Evolutionary conservation across 768 basidiomycete species (phyloP).

Genomic region (Hydnomerulius pinastri): DNA sequence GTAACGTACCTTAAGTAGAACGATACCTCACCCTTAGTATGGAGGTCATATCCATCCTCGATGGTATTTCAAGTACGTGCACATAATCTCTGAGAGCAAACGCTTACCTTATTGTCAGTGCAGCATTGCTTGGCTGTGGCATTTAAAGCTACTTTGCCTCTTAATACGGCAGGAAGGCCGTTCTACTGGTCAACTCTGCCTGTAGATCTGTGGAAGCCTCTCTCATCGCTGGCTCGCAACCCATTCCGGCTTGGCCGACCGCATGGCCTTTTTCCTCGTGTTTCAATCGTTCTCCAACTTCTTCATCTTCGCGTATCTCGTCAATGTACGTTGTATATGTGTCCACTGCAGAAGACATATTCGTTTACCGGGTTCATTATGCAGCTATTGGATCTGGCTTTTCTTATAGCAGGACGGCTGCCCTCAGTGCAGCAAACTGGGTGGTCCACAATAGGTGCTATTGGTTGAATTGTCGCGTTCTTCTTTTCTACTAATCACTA

Average conservation of each 20-base stretch:
- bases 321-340: no score
- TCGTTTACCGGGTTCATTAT: no score
- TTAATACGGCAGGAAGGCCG: slow-evolving; percentile 27
- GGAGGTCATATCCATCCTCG: slow-evolving; percentile 13
- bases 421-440: no score
- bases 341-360: no score
- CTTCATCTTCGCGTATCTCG: slow-evolving; percentile 16
- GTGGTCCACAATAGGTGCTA: no score
- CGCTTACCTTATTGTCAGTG: background rate
- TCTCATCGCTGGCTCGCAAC: slow-evolving; percentile 20
- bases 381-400: no score
- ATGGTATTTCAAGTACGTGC: slow-evolving; percentile 24
- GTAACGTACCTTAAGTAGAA: slow-evolving; percentile 20
- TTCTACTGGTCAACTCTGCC: slow-evolving; percentile 13
- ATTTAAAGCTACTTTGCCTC: slow-evolving; percentile 25
- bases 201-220: slow-evolving; percentile 8
- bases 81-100: background rate
- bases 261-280: slow-evolving; percentile 20
- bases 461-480: no score
- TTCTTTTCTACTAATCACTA: no score
- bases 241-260: slow-evolving; percentile 13
- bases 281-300: slow-evolving; percentile 10
- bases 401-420: no score
- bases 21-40: slow-evolving; percentile 22
- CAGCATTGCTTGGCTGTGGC: slow-evolving; percentile 28